Evolutionary conservation across 257 asterid genomes (phyloP), one percentile per base, ranked within the genome.

Genomic region (Nicotiana benthamiana): DNA sequence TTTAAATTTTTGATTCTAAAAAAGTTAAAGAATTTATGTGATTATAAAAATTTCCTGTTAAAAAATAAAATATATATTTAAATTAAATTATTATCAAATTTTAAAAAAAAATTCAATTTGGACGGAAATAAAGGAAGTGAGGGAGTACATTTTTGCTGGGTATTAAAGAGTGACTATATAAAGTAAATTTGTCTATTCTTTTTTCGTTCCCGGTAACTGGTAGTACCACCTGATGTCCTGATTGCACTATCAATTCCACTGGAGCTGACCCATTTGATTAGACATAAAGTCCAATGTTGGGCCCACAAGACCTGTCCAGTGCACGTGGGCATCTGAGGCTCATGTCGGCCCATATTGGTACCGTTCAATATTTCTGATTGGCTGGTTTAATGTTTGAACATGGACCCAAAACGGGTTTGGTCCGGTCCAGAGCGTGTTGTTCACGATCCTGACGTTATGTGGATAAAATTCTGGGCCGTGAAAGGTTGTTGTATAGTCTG

Each of bases 311-410:
- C 67, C 83, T 80, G 83, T 24, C 27, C 59, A 32, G 40, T 52
- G 67, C 91, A 89, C 92, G 88, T 89, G 92, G 68, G 84, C 65
- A 36, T 84, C 86, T 83, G 79, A 80, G 78, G 79, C 62, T 57
- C 1, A 18, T 89, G 95, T 91, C 93, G 91, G 89, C 89, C 87
- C 90, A 76, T 20, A 46, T 46, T 22, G n/a, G 78, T 22, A 15
- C 15, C 0, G 18, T 22, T 22, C 17, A 22, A 59, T 6, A 7
- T 11, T 67, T n/a, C 26, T 22, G 11, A 43, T 43, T 6, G 75
- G 54, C 13, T 51, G 5, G 46, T 13, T 12, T 51, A 51, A 51
- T 51, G 18, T 61, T 61, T 40, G 67, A 61, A 22, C 16, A 9
- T n/a, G 12, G 11, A n/a, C 3, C 83, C 60, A 22, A 67, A 13